Base-by-base conservation (phyloP, 2,329 filamentous ascomycete species). In the Xylogone sp. region DNA sequence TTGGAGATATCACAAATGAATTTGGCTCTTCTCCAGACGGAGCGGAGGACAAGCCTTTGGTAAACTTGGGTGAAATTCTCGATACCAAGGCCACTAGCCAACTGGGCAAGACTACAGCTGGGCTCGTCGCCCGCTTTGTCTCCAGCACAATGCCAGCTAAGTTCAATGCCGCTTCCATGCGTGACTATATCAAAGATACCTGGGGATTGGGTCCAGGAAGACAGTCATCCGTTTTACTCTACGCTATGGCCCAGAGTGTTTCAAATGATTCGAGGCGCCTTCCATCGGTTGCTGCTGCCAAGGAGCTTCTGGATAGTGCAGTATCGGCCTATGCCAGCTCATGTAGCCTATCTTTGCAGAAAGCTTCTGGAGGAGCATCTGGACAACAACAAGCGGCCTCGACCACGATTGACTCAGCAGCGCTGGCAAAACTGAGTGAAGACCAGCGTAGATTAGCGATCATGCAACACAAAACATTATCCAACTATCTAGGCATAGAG, bases 131-230 rank as follows among this genome's bases (percentile, higher is more conserved):
- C 21, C 46, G 43, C 20, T 34, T 68, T 20, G 55, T 68, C 22
- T 62, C 62, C 3, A 54, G 56, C 21, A 67, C 64, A 46, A 62
- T 68, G 58, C 65, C 66, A 3, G 65, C 57, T 3, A 57, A 58
- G 2, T 67, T 68, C 45, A 59, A 60, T 21, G 52, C 56, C 20
- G 48, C 42, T 3, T 53, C 56, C 1, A 54, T 61, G 9, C 52
- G 59, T 19, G 45, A 56, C 7, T 59, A 67, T 46, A 48, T 69
- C 7, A 21, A 60, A 12, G 43, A 42, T 6, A 53, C 51, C 20
- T 69, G 66, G 66, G 63, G 65, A 1, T 56, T 69, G 16, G 52
- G 45, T 3, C 31, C 22, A 46, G 60, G 53, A 9, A 56, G 48
- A 49, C 53, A 58, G 31, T 31, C 61, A 21, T 49, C 53, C 1